Conservation (phyloP, 2,329 filamentous ascomycete genomes). For the Didymella segeticola region DNA sequence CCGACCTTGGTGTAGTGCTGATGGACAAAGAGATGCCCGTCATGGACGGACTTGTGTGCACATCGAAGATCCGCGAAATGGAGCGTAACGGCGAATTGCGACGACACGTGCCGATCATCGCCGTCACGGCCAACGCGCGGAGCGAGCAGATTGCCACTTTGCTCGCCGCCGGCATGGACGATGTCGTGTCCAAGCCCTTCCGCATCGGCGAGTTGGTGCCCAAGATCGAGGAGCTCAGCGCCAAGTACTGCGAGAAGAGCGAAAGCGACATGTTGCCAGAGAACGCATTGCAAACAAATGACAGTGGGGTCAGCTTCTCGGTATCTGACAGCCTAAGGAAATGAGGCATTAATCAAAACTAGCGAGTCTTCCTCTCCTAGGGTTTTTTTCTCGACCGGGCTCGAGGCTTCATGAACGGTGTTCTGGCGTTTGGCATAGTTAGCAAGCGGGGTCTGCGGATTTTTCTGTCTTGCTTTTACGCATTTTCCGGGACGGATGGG, state of each 20-base stretch:
- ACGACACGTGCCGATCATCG: constrained; percentile 51
- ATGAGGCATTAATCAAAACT: not conserved
- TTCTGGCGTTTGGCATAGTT: no score
- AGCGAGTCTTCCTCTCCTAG: no score
- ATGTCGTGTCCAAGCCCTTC: constrained; percentile 60
- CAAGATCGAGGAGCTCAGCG: constrained; percentile 58
- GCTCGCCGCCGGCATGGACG: constrained; percentile 52
- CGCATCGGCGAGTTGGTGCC: constrained; percentile 58
- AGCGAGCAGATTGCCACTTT: constrained; percentile 50
- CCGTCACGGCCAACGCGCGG: constrained; percentile 51
- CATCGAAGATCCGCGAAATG: constrained; percentile 46
- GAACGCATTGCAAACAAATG: constrained; percentile 7
- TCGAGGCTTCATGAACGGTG: no score
- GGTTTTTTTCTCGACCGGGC: no score
- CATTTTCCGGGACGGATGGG: no score
- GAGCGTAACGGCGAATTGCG: constrained; percentile 44
- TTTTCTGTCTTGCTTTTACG: no score
- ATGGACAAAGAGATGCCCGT: constrained; percentile 53
- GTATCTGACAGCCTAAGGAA: not conserved
- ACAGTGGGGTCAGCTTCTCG: constrained; percentile 9
- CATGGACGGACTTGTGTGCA: constrained; percentile 51
- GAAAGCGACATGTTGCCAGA: constrained; percentile 3
- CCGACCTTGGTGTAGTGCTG: constrained; percentile 43
- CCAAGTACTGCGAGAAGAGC: constrained; percentile 20
- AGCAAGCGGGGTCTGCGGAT: no score